Base-by-base conservation (phyloP, 306 rosid species). In the Begonia loranthoides region DNA sequence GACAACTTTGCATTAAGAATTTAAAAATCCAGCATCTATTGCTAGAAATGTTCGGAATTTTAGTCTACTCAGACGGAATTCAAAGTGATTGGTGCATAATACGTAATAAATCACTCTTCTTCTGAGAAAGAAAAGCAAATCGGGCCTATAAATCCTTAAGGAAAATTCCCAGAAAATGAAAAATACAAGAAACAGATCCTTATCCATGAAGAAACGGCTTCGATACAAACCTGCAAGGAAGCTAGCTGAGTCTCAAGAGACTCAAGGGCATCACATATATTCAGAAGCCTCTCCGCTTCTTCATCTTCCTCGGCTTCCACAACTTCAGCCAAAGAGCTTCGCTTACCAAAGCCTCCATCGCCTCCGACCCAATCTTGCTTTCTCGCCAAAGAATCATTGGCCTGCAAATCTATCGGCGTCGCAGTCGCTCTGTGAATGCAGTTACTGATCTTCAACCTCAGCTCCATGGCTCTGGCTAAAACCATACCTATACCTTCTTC, bases 241-340 rank as follows among this genome's bases (percentile, higher is more conserved):
- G 94, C 72, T 64, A 90, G 84, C 70, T 90, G 95, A 58, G 66
- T 74, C 75, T 90, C 95, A 70, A 90, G 83, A 53, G 95, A 76
- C 54, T 82, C 88, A 21, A 90, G 76, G 21, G 99, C 94, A 59
- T 86, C 84, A 55, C 82, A 82, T 38, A 90, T 78, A 65, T 69
- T 90, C 62, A 78, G 70, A 16, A 90, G 86, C 36, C 72, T 75
- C 13, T 71, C 81, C 3, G 78, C 75, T 57, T 67, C 75, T 3
- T 72, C 71, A 1, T 67, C 81, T 2, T 76, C 70, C 2, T 73
- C 78, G 1, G 71, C 77, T 2, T 74, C 79, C 2, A 70, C 78
- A 34, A 43, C 58, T n/a, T 17, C 17, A 15, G 33, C 24, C 14
- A 6, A 45, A 10, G 56, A 15, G 19, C 56, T 40, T 14, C 48